Evolutionary conservation across 192 early-diverging fungal genomes (phyloP), one percentile per base, ranked within the genome.

Genomic region (Coemansia sp.): DNA sequence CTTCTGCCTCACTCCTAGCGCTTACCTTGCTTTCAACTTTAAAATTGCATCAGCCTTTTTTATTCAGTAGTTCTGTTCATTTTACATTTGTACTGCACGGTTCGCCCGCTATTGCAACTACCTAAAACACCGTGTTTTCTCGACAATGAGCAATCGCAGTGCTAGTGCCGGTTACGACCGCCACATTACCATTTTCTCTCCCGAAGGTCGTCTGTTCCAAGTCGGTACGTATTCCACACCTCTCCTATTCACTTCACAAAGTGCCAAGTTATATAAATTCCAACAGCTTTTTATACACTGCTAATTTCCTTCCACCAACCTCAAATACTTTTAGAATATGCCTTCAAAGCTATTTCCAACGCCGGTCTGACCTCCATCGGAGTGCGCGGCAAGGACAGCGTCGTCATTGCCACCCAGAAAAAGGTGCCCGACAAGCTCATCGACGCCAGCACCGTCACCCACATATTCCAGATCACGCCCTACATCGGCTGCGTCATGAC

Each of bases 331-430:
- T 44, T 80, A 96, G 98, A 99, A 71, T 99, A 99, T 82, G 96
- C 98, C 37, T 98, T 98, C 82, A 99, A 99, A 80, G 98, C 98
- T n/a, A 98, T 99, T 64, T 89, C 94, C 30, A 97, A 95, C 71
- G 86, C 91, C 21, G 96, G 94, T 42, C 80, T 96, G 65, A 99
- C 98, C 7, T 92, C 93, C 43, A 87, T 99, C 38, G 96, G 93
- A 45, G 87, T 99, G 38, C 86, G 94, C 54, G 98, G 98, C 47
- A 90, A 96, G 70, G 94, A 97, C 80, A 86, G 88, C 64, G 91
- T 88, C 38, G 96, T 98, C 33, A 85, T 98, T 44, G 91, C 89
- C 55, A 96, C 94, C 27, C 98, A 99, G 65, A 95, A 93, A 81
- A 99, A 99, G 73, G 89, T 99, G 41, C 81, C 69, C 1, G 96